phyloP scores from a whole-genome alignment of 2,329 filamentous ascomycete species.

The Paraphaeosphaeria sporulosa region DNA sequence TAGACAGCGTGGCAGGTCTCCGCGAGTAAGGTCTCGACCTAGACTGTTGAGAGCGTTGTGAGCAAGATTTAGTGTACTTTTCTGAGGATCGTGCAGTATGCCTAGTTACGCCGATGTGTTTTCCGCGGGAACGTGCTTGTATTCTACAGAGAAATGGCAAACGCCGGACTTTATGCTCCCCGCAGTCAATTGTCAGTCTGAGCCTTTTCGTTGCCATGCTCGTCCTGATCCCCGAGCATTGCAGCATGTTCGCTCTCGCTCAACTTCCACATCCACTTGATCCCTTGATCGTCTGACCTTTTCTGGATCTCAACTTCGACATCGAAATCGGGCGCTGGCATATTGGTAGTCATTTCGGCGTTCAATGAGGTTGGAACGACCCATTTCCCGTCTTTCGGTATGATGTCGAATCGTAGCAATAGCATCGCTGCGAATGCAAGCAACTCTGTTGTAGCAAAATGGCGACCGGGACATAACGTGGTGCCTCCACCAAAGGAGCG shows the following conservation, averaged over 20 bases:
- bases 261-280: conserved; percentile 17
- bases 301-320: conserved; percentile 19
- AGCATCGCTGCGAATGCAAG: conserved; percentile 35
- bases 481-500: conserved; percentile 40
- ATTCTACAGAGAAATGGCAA: not conserved
- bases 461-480: conserved; percentile 42
- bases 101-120: conserved; percentile 5
- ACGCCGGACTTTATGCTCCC: no score
- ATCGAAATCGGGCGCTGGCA: conserved; percentile 23
- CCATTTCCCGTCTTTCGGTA: conserved; percentile 24
- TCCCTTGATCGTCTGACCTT: conserved; percentile 12
- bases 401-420: conserved; percentile 36
- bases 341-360: conserved; percentile 16
- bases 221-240: conserved; percentile 6
- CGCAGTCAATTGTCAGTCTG: not conserved
- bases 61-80: not conserved
- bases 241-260: conserved; percentile 11
- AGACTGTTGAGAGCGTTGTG: not conserved
- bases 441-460: conserved; percentile 44
- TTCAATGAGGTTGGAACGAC: conserved; percentile 18
- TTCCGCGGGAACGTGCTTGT: not conserved
- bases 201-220: conserved; percentile 6
- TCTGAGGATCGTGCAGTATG: not conserved
- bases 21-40: not conserved
- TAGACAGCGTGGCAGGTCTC: not conserved